These are phyloP conservation scores for Lophiostoma macrostomum DNA, from an alignment of 495 filamentous ascomycete genomes.

Conservation along the genomic window DNA sequence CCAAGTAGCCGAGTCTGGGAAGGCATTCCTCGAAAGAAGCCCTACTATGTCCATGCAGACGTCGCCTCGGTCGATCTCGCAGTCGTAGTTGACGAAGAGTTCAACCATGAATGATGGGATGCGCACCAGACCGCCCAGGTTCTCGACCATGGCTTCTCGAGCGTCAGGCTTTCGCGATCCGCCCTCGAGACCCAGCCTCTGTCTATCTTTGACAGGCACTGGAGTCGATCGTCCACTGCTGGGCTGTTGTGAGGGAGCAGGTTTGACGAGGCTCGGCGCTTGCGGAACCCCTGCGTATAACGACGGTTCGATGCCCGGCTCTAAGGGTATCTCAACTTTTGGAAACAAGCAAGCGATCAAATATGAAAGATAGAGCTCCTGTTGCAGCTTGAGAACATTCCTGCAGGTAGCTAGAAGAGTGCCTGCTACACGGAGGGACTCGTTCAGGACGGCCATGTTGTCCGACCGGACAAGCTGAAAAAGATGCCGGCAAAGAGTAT, in stretches of 20 bases:
- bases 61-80: conserved; percentile 86
- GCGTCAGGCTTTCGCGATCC: conserved; percentile 89
- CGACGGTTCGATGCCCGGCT: conserved; percentile 83
- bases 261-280: conserved; percentile 80
- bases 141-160: conserved; percentile 97
- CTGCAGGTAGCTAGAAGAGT: conserved; percentile 89
- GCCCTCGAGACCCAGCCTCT: conserved; percentile 90
- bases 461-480: conserved; percentile 97
- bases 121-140: conserved; percentile 81
- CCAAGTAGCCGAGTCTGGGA: conserved; percentile 97
- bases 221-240: conserved; percentile 89
- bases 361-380: conserved; percentile 95
- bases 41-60: conserved; percentile 95
- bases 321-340: conserved; percentile 82
- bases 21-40: conserved; percentile 85
- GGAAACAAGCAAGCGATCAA: conserved; percentile 92
- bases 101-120: conserved; percentile 94
- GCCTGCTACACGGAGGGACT: conserved; percentile 85
- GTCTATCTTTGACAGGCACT: conserved; percentile 88
- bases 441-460: conserved; percentile 87
- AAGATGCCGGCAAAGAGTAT: conserved; percentile 88
- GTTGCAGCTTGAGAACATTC: conserved; percentile 90
- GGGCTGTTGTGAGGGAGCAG: conserved; percentile 67
- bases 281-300: conserved; percentile 94
- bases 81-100: conserved; percentile 97